A percentile compares a stretch with the other conserved stretches of the same genome.
These are phyloP conservation scores for Bertia moriformis DNA, from an alignment of 2,329 filamentous ascomycete genomes.

Conservation along the genomic window DNA sequence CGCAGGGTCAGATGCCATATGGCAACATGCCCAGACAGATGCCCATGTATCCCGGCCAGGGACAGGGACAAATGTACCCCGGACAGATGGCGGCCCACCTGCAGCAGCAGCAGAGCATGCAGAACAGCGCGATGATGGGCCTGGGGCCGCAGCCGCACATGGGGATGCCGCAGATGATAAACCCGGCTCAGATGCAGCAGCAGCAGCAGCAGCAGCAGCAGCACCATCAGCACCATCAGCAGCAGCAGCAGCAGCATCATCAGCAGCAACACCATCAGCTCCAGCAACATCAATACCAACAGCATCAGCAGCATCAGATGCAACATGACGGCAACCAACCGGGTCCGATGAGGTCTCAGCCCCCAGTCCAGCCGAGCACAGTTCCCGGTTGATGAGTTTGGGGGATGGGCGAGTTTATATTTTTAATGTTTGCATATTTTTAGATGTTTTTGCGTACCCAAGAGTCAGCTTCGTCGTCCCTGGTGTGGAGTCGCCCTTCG, in stretches of 20 bases:
- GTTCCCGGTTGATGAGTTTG: too few relatives aligned
- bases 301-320: conserved; percentile 5
- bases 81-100: background rate
- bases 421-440: too few relatives aligned
- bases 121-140: conserved; percentile 6
- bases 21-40: background rate
- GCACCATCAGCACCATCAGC: conserved; percentile 3
- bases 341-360: conserved; percentile 1
- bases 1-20: background rate
- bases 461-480: too few relatives aligned
- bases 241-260: conserved; percentile 5
- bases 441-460: too few relatives aligned
- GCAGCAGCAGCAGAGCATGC: too few relatives aligned
- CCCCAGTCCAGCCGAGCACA: conserved; percentile 3
- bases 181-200: background rate
- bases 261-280: conserved; percentile 6
- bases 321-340: too few relatives aligned
- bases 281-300: too few relatives aligned
- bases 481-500: too few relatives aligned
- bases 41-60: background rate
- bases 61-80: too few relatives aligned
- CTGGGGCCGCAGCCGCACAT: conserved; percentile 10
- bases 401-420: too few relatives aligned
- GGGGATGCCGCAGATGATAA: background rate
- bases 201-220: conserved; percentile 4